Base-by-base conservation (phyloP, 1,139 yeast genomes). In the Sugiyamaella sp. region DNA sequence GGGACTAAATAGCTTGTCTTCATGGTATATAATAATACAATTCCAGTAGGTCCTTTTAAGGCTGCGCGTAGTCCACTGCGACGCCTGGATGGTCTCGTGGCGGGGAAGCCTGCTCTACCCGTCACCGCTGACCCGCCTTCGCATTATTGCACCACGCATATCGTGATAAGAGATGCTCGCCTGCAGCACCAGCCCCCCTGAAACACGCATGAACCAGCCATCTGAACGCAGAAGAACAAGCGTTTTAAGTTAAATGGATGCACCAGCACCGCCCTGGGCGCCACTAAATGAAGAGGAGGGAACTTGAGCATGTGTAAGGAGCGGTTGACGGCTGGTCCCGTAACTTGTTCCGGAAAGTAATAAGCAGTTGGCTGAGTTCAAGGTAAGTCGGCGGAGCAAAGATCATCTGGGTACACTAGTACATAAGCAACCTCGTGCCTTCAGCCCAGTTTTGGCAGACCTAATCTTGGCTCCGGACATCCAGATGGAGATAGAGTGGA, bases 171-270 rank as follows among this genome's bases (percentile, higher is more conserved):
- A n/a, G 14, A 44, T 10, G 38, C 14, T 22, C 38, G 38, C 27
- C 46, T 29, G 17, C 10, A 20, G 27, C 9, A 19, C 48, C 40
- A 22, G 32, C 48, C 48, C 40, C 40, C 40, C 33, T 24, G 44
- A 25, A 44, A 33, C 10, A 22, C 22, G 48, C 48, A 44, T 44
- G 39, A 44, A 33, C 48, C 48, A 44, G 48, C 48, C 48, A 33
- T 44, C 48, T 44, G 17, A 14, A 33, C 41, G 24, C 21, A 43
- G 45, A 16, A 25, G 19, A 41, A 16, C 19, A 27, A 22, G 17
- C 37, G 32, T 21, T 14, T 21, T 43, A 43, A 21, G 40, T 44
- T 44, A 21, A n/a, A 44, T 10, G 48, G 32, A 14, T 29, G n/a
- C n/a, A 42, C 27, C 12, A 17, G n/a, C 14, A 40, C n/a, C n/a